Conservation (phyloP, 129 eudicot species). For the Flaveria ramosissima region DNA sequence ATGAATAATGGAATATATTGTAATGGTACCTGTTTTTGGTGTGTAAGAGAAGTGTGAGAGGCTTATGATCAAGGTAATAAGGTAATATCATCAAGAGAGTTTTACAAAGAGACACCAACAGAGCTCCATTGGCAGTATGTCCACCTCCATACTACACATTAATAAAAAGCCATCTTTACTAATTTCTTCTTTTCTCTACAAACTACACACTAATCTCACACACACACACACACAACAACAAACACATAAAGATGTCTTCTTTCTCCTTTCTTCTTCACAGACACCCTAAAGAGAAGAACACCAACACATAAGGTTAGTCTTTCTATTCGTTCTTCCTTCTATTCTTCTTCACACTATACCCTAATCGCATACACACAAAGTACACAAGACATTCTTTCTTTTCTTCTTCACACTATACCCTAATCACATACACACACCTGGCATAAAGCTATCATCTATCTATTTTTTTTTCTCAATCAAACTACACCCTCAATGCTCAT, state of each 20-base stretch:
- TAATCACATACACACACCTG: too few species aligned
- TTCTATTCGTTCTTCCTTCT: too few species aligned
- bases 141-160: constrained; percentile 65
- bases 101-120: constrained; percentile 84
- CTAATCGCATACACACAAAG: not conserved
- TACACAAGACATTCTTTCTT: not conserved
- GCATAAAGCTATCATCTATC: too few species aligned
- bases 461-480: too few species aligned
- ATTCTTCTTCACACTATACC: not conserved
- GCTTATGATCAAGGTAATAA: not conserved
- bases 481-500: not conserved
- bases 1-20: not conserved
- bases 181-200: not conserved
- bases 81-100: constrained; percentile 46
- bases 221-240: not conserved
- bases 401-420: not conserved
- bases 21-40: constrained; percentile 22
- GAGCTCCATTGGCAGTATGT: constrained; percentile 92
- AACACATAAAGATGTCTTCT: not conserved
- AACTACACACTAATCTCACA: not conserved
- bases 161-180: not conserved
- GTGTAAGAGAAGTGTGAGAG: not conserved
- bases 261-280: not conserved
- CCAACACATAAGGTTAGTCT: not conserved
- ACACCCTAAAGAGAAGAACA: not conserved